Conservation (phyloP, 2,329 filamentous ascomycete species). For the Talaromyces sp. region DNA sequence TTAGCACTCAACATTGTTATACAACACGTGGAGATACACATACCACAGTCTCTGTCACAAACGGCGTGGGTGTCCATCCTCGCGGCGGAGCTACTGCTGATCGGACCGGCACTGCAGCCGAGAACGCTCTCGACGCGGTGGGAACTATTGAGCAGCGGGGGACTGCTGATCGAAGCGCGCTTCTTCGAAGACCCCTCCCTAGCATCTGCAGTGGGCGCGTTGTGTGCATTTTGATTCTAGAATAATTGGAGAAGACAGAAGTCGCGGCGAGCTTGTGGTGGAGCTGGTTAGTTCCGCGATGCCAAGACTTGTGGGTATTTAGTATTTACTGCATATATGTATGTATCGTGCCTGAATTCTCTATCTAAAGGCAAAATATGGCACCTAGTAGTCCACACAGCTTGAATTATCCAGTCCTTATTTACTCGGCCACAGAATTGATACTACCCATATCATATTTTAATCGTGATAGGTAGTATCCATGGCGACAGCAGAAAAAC, state of each 20-base stretch:
- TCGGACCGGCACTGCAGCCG: not conserved
- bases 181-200: not conserved
- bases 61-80: conserved; percentile 49
- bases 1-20: not conserved
- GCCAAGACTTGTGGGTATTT: not conserved
- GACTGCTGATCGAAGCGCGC: not conserved
- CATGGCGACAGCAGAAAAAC: not conserved
- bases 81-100: conserved; percentile 25
- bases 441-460: not conserved
- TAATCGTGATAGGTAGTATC: not conserved
- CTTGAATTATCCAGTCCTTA: not conserved
- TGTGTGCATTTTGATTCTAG: not conserved
- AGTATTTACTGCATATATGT: not conserved
- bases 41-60: conserved; percentile 53
- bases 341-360: not conserved
- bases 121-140: conserved; percentile 4
- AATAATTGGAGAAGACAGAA: not conserved
- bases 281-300: not conserved
- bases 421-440: not conserved
- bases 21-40: conserved; percentile 26
- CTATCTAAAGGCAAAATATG: not conserved
- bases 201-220: not conserved
- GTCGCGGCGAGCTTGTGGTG: not conserved
- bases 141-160: not conserved
- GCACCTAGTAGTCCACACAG: not conserved